phyloP scores from a whole-genome alignment of 495 filamentous ascomycete genomes.

The Acidomyces sp. region DNA sequence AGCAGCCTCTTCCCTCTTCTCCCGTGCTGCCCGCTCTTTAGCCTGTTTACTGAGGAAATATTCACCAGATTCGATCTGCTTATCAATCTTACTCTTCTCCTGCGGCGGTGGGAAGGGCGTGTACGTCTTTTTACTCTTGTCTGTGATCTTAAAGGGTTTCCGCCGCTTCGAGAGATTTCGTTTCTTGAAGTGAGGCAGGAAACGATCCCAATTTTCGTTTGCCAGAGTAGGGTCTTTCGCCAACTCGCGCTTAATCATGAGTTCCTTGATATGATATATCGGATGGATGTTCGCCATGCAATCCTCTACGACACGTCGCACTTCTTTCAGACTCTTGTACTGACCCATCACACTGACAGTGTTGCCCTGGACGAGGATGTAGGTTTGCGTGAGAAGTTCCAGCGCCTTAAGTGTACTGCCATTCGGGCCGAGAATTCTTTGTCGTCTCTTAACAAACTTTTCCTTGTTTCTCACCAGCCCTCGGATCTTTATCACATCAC shows the following conservation, averaged over 20 bases:
- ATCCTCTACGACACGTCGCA: slow-evolving; percentile 79
- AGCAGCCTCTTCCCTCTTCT: slow-evolving; percentile 67
- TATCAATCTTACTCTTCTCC: slow-evolving; percentile 93
- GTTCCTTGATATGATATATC: slow-evolving; percentile 90
- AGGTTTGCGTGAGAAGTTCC: slow-evolving; percentile 85
- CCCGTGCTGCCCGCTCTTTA: slow-evolving; percentile 68
- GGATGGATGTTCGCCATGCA: slow-evolving; percentile 94
- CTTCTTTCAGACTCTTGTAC: slow-evolving; percentile 86
- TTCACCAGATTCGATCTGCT: slow-evolving; percentile 96
- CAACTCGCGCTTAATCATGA: slow-evolving; percentile 99
- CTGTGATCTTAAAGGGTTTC: slow-evolving; percentile 70
- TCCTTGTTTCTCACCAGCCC: slow-evolving; percentile 89
- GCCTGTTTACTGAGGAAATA: slow-evolving; percentile 89
- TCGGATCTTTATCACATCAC: slow-evolving; percentile 89
- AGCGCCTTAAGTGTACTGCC: slow-evolving; percentile 84
- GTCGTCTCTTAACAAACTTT: slow-evolving; percentile 89
- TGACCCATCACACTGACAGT: slow-evolving; percentile 84
- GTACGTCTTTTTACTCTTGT: slow-evolving; percentile 90
- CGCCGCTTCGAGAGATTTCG: slow-evolving; percentile 73
- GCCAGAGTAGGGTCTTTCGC: slow-evolving; percentile 82
- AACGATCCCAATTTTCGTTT: slow-evolving; percentile 86
- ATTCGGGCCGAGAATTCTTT: slow-evolving; percentile 76
- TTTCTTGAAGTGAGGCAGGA: slow-evolving; percentile 97
- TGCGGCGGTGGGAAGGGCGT: slow-evolving; percentile 61
- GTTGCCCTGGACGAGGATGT: slow-evolving; percentile 94